Percentiles rank a stretch among this genome's conserved stretches.
Conservation (phyloP, 306 rosid species). For the Hippophae gyantsensis region DNA sequence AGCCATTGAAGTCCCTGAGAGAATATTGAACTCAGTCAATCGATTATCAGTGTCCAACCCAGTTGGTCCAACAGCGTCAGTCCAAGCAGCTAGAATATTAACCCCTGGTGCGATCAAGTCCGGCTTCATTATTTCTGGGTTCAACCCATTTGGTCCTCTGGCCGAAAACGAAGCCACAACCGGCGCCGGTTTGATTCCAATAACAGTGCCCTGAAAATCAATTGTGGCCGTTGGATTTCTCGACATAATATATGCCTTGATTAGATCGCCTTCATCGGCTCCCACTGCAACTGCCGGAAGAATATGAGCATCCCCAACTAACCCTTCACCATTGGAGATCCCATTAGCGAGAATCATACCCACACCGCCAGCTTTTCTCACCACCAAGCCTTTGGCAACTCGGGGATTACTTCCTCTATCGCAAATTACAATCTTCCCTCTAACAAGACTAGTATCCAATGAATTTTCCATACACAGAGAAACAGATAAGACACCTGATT, state of each 20-base stretch:
- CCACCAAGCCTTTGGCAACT: constrained; percentile 78
- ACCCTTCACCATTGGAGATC: constrained; percentile 68
- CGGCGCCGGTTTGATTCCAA: constrained; percentile 88
- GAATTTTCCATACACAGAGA: constrained; percentile 84
- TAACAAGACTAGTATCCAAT: constrained; percentile 48
- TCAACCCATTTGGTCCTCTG: constrained; percentile 61
- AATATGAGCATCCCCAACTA: constrained; percentile 78
- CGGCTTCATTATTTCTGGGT: constrained; percentile 76
- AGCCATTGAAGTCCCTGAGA: constrained; percentile 93
- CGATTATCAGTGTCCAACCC: constrained; percentile 53
- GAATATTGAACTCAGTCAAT: constrained; percentile 64
- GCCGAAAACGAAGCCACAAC: constrained; percentile 77
- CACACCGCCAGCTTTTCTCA: constrained; percentile 74
- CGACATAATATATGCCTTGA: constrained; percentile 53
- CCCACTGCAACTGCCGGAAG: constrained; percentile 77
- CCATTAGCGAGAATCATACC: constrained; percentile 88
- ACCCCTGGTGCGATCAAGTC: constrained; percentile 86
- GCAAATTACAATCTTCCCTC: constrained; percentile 69
- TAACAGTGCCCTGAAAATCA: constrained; percentile 63
- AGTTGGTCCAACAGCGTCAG: constrained; percentile 73
- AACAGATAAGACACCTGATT: constrained; percentile 48
- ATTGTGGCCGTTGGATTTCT: constrained; percentile 52
- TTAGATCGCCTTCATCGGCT: constrained; percentile 49
- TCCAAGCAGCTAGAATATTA: constrained; percentile 81
- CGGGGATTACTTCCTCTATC: constrained; percentile 76